Conservation (phyloP, 805 yeast genomes). For the Zygoascus biomembranicola region DNA sequence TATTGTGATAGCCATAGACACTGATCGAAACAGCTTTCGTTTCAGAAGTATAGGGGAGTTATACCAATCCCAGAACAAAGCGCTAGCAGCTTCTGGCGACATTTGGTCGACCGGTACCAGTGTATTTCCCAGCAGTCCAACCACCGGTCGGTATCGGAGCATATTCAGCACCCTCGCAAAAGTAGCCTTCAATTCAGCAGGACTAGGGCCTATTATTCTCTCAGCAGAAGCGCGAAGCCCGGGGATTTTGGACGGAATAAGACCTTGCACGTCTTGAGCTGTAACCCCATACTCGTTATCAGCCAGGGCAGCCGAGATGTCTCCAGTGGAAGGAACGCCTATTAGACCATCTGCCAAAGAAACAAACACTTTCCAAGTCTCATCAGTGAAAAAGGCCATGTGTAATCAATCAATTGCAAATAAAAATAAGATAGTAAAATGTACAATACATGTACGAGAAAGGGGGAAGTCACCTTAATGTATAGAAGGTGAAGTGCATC, state of each 20-base stretch:
- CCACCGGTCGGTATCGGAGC: background rate
- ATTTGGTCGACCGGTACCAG: background rate
- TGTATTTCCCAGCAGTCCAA: background rate
- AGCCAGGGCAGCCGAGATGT: background rate
- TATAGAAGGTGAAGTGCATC: too few relatives aligned
- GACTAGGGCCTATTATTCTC: background rate
- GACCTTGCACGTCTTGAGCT: background rate
- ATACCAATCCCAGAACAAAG: conserved; percentile 27
- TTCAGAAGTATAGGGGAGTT: conserved; percentile 32
- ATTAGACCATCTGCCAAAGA: background rate
- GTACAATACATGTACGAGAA: too few relatives aligned
- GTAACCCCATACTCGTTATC: background rate
- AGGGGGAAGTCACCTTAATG: too few relatives aligned
- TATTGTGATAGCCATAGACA: conserved; percentile 24
- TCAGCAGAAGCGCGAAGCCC: background rate
- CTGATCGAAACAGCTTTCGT: conserved; percentile 30
- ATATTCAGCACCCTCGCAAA: background rate
- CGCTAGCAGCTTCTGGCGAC: background rate
- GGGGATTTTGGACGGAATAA: background rate
- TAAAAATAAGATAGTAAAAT: too few relatives aligned
- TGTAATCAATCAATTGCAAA: too few relatives aligned
- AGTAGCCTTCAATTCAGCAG: background rate
- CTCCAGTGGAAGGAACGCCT: background rate
- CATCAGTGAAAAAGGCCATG: background rate
- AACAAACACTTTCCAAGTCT: background rate